Percentiles rank a stretch among this genome's conserved stretches.
Evolutionary conservation across 768 basidiomycete genomes (phyloP).

Genomic region (Leucosporidium scottii): DNA sequence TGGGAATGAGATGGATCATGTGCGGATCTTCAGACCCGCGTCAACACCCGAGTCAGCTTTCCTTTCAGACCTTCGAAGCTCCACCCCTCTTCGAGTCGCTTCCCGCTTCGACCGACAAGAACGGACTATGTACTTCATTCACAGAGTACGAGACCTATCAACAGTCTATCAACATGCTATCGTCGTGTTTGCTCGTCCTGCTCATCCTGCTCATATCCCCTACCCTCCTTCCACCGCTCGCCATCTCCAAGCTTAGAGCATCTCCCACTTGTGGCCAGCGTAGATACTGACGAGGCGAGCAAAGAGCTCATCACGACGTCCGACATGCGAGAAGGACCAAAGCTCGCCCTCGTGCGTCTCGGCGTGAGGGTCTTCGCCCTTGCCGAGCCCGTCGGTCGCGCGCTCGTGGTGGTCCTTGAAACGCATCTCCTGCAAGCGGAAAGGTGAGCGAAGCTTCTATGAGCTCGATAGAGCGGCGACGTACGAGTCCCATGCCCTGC

Average conservation of each 20-base stretch:
- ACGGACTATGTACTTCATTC: no score
- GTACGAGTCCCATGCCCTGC: conserved; percentile 42
- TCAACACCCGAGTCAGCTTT: no score
- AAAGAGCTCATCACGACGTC: conserved; percentile 44
- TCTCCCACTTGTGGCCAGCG: conserved; percentile 43
- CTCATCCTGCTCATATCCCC: neutral
- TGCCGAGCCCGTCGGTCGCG: neutral
- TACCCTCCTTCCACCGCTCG: neutral
- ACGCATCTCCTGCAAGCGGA: conserved; percentile 31
- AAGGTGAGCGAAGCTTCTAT: no score
- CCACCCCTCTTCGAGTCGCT: no score
- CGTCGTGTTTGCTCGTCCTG: neutral
- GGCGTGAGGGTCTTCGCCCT: conserved; percentile 34
- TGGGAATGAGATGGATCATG: no score
- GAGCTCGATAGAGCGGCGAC: no score
- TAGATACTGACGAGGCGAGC: conserved; percentile 42
- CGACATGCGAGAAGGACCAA: conserved; percentile 42
- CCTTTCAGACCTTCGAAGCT: no score
- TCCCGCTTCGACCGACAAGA: no score
- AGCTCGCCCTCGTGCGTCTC: conserved; percentile 38
- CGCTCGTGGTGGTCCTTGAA: conserved; percentile 37
- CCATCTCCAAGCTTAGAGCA: conserved; percentile 33
- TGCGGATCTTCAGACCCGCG: no score
- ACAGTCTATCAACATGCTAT: neutral
- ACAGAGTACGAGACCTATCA: no score